phyloP scores from a whole-genome alignment of 768 basidiomycete species.

The Pleurotus pulmonarius region DNA sequence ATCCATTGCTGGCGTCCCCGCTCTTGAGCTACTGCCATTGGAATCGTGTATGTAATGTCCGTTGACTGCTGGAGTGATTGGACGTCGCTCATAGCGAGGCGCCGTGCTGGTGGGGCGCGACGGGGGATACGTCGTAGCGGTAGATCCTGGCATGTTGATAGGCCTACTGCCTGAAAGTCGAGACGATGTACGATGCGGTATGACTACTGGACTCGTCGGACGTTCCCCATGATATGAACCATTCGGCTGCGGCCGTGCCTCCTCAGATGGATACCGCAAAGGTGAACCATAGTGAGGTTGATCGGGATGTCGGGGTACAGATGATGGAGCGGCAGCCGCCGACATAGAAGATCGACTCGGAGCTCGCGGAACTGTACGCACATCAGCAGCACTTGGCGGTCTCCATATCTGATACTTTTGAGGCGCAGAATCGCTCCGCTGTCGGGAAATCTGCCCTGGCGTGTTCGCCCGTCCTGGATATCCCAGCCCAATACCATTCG shows the following conservation, averaged over 20 bases:
- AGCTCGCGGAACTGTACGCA: constrained; percentile 2
- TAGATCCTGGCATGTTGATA: constrained; percentile 3
- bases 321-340: background rate
- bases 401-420: constrained; percentile 8
- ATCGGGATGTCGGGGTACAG: background rate
- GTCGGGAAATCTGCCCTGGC: constrained; percentile 1
- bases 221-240: background rate
- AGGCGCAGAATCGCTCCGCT: constrained; percentile 7
- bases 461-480: constrained; percentile 3
- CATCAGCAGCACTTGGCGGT: constrained; percentile 3
- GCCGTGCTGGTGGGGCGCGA: constrained; percentile 2
- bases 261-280: constrained; percentile 4
- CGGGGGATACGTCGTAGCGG: constrained; percentile 2
- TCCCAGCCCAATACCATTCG: background rate
- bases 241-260: background rate
- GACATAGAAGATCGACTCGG: constrained; percentile 6
- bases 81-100: constrained; percentile 1
- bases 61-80: background rate
- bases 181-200: constrained; percentile 5
- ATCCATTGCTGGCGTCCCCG: constrained; percentile 1
- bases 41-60: background rate
- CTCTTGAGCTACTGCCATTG: background rate
- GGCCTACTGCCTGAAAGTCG: constrained; percentile 2
- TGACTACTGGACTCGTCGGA: constrained; percentile 5
- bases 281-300: constrained; percentile 7